Evolutionary conservation across 768 basidiomycete genomes (phyloP).

Genomic region (Sistotremastrum suecicum): DNA sequence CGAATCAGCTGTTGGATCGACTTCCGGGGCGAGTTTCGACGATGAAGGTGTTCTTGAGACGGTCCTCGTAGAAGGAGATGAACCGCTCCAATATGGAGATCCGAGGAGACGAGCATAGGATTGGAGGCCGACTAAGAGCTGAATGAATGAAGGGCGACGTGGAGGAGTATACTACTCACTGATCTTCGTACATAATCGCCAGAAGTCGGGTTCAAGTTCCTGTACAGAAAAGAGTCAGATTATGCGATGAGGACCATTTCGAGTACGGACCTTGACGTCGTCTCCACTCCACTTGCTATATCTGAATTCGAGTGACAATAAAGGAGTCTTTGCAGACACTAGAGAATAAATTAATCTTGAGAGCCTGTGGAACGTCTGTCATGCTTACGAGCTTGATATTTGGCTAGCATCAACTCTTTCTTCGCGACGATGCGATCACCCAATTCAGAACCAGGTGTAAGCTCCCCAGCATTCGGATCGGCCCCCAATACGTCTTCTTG

Average conservation of each 20-base stretch:
- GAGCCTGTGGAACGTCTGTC: neutral
- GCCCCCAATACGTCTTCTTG: conserved; percentile 18
- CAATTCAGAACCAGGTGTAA: conserved; percentile 7
- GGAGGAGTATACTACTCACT: conserved; percentile 13
- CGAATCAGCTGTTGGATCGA: neutral
- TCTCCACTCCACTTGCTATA: conserved; percentile 32
- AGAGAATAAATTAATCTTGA: neutral
- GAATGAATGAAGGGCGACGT: neutral
- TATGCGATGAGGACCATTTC: conserved; percentile 17
- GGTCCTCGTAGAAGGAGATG: conserved; percentile 3
- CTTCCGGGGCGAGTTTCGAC: neutral
- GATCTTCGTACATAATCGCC: conserved; percentile 22
- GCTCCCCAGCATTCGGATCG: conserved; percentile 8
- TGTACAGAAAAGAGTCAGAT: neutral
- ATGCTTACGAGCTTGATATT: neutral
- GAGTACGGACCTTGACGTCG: conserved; percentile 23
- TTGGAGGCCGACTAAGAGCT: conserved; percentile 4
- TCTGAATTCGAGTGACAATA: conserved; percentile 29
- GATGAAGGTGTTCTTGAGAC: neutral
- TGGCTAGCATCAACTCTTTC: neutral
- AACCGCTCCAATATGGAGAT: too few relatives aligned
- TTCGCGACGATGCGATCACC: neutral
- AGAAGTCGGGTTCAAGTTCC: neutral
- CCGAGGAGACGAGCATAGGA: neutral
- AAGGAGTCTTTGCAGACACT: conserved; percentile 21